Evolutionary conservation across 1,284 basidiomycete species (phyloP), one percentile per base, ranked within the genome.

Genomic region (Bjerkandera adusta): DNA sequence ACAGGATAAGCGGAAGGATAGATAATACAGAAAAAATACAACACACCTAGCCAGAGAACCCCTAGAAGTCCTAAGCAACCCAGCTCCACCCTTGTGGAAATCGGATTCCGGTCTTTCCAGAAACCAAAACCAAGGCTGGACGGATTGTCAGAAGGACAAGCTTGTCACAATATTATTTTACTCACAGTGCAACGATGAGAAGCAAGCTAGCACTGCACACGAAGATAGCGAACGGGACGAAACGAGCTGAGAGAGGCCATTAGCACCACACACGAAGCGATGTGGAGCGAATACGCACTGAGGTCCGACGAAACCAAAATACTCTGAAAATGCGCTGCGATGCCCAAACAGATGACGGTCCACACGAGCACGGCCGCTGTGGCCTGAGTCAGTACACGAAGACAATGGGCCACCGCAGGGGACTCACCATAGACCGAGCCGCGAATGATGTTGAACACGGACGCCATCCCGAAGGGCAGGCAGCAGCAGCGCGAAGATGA

Each of bases 161-260:
- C 35, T 42, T 15, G 6, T 6, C 13, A 22, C 26, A 11, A 42
- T 21, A 21, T 22, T 29, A 45, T 16, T 4, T 60, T 35, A 69
- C 83, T 59, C 52, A 88, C 86, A 91, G 73, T 44, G 77, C 67
- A 37, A 79, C 56, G 47, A 88, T 75, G 57, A 89, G 77, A 53
- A 85, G 64, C 58, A 89, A 60, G 60, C 82, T 87, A 33, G 75
- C 76, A 35, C 71, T 71, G 57, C 82, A 86, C 35, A 89, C 85
- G 56, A 90, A 90, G 60, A 90, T 78, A 48, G 87, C 82, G 57
- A 89, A 87, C 15, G 88, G 88, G 38, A 91, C 81, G 62, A 90
- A 91, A 70, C 81, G 85, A 68, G 87, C 88, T 90, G 58, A 27
- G 47, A 37, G 21, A 16, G 21, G 35, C 27, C 52, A 35, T 49